phyloP scores from a whole-genome alignment of 495 filamentous ascomycete genomes.

The Daldinia concentrica region DNA sequence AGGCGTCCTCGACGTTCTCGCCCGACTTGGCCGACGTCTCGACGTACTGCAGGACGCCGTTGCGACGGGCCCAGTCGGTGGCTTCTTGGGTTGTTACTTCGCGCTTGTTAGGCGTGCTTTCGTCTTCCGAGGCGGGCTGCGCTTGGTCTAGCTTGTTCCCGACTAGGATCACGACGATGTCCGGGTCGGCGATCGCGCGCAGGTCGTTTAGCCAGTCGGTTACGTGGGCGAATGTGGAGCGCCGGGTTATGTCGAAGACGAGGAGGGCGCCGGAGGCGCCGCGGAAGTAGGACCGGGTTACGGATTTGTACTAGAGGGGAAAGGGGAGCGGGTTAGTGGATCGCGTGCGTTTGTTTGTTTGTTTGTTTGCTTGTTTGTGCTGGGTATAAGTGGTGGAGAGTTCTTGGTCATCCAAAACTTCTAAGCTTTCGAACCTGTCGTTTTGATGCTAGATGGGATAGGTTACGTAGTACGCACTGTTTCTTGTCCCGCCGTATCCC shows the following conservation, averaged over 20 bases:
- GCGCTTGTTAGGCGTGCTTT: slow-evolving; percentile 63
- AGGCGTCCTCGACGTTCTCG: slow-evolving; percentile 90
- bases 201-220: slow-evolving; percentile 93
- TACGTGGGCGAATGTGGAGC: slow-evolving; percentile 83
- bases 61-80: slow-evolving; percentile 82
- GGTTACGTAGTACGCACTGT: slow-evolving; percentile 54
- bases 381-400: not conserved
- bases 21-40: slow-evolving; percentile 97
- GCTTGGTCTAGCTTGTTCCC: slow-evolving; percentile 93
- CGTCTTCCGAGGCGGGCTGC: slow-evolving; percentile 44
- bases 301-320: slow-evolving; percentile 73
- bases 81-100: slow-evolving; percentile 83
- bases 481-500: slow-evolving; percentile 98
- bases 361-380: not conserved
- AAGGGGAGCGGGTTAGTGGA: not conserved
- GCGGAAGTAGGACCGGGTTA: slow-evolving; percentile 94
- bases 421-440: not conserved
- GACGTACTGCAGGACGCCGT: slow-evolving; percentile 87
- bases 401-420: not conserved
- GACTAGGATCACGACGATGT: slow-evolving; percentile 91
- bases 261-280: slow-evolving; percentile 91
- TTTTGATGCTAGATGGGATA: not conserved
- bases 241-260: slow-evolving; percentile 92
- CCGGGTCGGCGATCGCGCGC: slow-evolving; percentile 89
- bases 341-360: not conserved